Conservation (phyloP, 495 filamentous ascomycete species). For the Neohortaea acidophila region DNA sequence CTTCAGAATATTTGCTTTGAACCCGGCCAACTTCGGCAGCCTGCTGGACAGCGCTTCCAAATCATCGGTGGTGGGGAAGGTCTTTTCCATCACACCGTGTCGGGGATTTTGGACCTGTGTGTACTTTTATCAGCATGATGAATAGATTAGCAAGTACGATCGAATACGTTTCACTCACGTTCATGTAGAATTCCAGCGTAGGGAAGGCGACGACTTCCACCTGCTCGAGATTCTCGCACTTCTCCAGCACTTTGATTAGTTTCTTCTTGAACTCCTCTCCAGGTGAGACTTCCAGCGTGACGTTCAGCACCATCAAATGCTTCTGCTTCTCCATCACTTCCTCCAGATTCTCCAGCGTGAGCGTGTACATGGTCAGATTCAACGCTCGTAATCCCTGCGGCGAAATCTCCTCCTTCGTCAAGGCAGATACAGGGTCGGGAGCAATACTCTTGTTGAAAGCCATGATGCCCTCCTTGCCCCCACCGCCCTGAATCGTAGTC, state of each 20-base stretch:
- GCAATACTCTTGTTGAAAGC: constrained; percentile 16
- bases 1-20: constrained; percentile 16
- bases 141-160: neutral
- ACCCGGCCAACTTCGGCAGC: constrained; percentile 15
- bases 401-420: constrained; percentile 17
- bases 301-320: constrained; percentile 18
- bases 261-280: constrained; percentile 16
- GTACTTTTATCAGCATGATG: too few relatives aligned
- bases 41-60: constrained; percentile 12
- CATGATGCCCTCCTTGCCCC: constrained; percentile 18
- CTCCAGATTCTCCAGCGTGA: constrained; percentile 12
- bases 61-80: constrained; percentile 15
- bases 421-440: constrained; percentile 4
- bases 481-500: constrained; percentile 15
- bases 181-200: constrained; percentile 18
- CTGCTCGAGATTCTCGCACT: constrained; percentile 18
- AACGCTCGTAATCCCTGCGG: constrained; percentile 20
- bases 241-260: constrained; percentile 12
- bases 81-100: constrained; percentile 7
- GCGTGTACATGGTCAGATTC: constrained; percentile 21
- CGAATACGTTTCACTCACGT: constrained; percentile 9
- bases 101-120: constrained; percentile 17
- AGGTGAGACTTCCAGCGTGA: constrained; percentile 16
- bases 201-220: constrained; percentile 21
- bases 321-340: constrained; percentile 17